These are phyloP conservation scores for Boletellus deceptivus DNA, from an alignment of 1,284 basidiomycete species.

Conservation along the genomic window DNA sequence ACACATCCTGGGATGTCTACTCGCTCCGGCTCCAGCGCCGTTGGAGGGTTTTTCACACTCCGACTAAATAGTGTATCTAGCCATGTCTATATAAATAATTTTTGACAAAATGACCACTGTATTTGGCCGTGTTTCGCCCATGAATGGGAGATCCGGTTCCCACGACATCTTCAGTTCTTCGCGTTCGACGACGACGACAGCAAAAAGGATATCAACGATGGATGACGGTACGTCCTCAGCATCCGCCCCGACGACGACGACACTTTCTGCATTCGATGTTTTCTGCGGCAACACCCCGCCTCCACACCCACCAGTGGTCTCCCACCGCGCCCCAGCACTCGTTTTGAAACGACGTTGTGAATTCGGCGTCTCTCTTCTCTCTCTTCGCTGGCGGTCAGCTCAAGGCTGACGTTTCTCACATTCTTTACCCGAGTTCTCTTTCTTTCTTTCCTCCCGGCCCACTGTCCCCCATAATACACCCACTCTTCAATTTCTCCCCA, in stretches of 20 bases:
- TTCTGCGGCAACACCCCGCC: constrained; percentile 42
- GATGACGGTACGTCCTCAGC: constrained; percentile 82
- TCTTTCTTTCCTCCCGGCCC: background rate
- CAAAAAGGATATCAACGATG: constrained; percentile 46
- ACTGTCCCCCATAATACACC: too few species aligned
- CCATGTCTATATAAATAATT: too few species aligned
- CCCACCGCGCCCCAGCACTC: constrained; percentile 30
- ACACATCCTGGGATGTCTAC: too few species aligned
- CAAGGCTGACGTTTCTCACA: constrained; percentile 27
- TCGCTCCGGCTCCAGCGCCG: too few species aligned
- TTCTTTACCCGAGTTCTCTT: too few species aligned
- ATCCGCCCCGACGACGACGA: constrained; percentile 52
- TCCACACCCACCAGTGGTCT: constrained; percentile 29
- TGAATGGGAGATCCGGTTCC: background rate
- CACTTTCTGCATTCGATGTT: constrained; percentile 36
- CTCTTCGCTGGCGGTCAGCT: constrained; percentile 28
- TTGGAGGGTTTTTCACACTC: too few species aligned
- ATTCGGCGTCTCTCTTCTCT: constrained; percentile 15
- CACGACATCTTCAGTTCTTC: background rate
- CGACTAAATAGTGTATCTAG: too few species aligned
- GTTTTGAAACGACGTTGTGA: constrained; percentile 27
- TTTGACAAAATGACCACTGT: background rate
- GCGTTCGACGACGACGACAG: constrained; percentile 17
- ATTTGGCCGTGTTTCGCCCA: constrained; percentile 20
- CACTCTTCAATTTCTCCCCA: too few species aligned